phyloP scores from a whole-genome alignment of 495 filamentous ascomycete genomes.

The Paragyromitra xinjiangensis region DNA sequence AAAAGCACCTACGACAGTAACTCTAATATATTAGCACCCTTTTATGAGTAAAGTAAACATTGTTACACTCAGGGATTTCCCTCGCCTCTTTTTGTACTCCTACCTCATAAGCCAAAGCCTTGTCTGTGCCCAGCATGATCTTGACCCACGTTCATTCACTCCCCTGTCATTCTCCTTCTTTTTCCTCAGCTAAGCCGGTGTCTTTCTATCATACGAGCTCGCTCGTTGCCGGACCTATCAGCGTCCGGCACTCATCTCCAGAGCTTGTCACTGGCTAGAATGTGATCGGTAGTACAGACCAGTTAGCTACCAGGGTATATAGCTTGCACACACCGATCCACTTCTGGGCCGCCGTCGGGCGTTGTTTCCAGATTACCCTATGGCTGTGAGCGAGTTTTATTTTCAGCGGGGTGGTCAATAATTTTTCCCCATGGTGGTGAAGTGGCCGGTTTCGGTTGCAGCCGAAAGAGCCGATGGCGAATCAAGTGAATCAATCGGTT shows the following conservation, averaged over 20 bases:
- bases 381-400: conserved; percentile 41
- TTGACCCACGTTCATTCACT: conserved; percentile 18
- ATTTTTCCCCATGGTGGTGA: conserved; percentile 40
- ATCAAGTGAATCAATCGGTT: conserved; percentile 43
- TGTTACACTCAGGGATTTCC: conserved; percentile 15
- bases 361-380: conserved; percentile 51
- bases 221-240: conserved; percentile 23
- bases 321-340: conserved; percentile 12
- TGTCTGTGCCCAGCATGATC: conserved; percentile 22
- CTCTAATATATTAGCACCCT: conserved; percentile 2
- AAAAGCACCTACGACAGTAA: conserved; percentile 23
- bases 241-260: conserved; percentile 20
- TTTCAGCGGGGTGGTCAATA: conserved; percentile 35
- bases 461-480: conserved; percentile 44
- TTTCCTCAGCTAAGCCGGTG: conserved; percentile 12
- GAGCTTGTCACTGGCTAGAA: conserved; percentile 37
- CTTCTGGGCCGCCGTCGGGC: conserved; percentile 43
- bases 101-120: conserved; percentile 26
- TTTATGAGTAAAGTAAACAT: background rate
- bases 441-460: conserved; percentile 37
- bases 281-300: conserved; percentile 35
- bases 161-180: conserved; percentile 28
- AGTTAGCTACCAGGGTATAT: conserved; percentile 33
- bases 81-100: conserved; percentile 21
- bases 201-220: conserved; percentile 22